Conservation (phyloP, 176 grass and related monocot species). For the Cenchrus fungigraminus region DNA sequence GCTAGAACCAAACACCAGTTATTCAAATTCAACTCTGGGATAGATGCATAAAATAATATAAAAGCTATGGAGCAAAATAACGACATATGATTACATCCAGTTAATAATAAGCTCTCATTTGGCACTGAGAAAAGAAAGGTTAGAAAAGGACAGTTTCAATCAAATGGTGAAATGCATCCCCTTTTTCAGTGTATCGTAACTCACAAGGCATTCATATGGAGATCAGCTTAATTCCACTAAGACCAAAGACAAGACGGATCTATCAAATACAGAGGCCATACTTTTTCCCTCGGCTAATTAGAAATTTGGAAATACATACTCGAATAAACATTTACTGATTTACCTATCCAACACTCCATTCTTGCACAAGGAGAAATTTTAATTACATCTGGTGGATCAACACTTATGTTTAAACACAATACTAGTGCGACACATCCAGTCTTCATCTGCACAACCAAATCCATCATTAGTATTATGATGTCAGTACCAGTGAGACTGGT, state of each 20-base stretch:
- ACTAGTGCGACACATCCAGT: constrained; percentile 96
- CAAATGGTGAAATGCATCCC: not conserved
- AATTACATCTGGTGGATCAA: constrained; percentile 97
- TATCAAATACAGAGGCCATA: constrained; percentile 14
- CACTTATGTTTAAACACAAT: constrained; percentile 97
- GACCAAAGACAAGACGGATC: constrained; percentile 22
- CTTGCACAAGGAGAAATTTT: constrained; percentile 98
- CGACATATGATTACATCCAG: constrained; percentile 5
- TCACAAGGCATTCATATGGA: not conserved
- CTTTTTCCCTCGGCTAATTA: constrained; percentile 13
- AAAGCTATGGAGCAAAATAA: not conserved
- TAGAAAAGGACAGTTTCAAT: constrained; percentile 25
- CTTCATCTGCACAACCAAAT: constrained; percentile 89
- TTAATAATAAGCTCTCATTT: not conserved
- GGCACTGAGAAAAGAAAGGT: constrained; percentile 31
- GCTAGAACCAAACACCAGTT: not conserved
- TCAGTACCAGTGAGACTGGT: no score
- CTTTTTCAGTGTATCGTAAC: constrained; percentile 4
- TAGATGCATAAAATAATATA: not conserved
- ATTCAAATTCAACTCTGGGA: not conserved
- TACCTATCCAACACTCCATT: constrained; percentile 99
- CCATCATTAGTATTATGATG: constrained; percentile 24
- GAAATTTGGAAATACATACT: not conserved
- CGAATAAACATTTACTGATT: constrained; percentile 56
- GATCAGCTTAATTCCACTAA: constrained; percentile 5